Conservation (phyloP, 2,329 filamentous ascomycete genomes). For the Aureobasidium sp. region DNA sequence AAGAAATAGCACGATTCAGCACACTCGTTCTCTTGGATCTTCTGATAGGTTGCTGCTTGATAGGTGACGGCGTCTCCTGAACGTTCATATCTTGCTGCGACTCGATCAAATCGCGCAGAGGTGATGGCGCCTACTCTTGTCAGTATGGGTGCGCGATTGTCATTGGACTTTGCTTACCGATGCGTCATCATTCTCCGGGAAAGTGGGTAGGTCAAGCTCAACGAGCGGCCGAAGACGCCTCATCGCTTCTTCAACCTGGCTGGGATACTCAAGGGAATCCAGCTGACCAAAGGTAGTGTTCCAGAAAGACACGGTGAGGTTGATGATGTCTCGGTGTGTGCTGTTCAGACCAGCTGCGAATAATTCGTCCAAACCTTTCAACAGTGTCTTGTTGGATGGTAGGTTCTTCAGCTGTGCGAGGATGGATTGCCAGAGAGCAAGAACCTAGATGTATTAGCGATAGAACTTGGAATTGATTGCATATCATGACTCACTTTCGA, state of each 20-base stretch:
- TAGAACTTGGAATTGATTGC: neutral
- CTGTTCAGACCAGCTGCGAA: slow-evolving; percentile 47
- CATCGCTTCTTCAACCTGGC: slow-evolving; percentile 54
- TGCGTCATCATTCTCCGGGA: slow-evolving; percentile 30
- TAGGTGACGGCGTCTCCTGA: slow-evolving; percentile 14
- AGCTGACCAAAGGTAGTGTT: slow-evolving; percentile 58
- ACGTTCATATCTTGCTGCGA: neutral
- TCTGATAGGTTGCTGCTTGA: neutral
- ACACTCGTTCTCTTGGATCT: slow-evolving; percentile 6
- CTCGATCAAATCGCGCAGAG: neutral
- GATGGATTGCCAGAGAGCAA: slow-evolving; percentile 34
- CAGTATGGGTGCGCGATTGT: neutral
- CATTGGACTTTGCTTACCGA: slow-evolving; percentile 24
- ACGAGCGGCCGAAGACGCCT: slow-evolving; percentile 49
- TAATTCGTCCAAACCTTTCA: slow-evolving; percentile 46
- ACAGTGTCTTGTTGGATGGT: slow-evolving; percentile 43
- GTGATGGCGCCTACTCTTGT: neutral
- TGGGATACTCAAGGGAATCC: slow-evolving; percentile 54
- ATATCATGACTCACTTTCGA: neutral
- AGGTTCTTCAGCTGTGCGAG: slow-evolving; percentile 47
- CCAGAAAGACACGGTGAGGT: slow-evolving; percentile 54
- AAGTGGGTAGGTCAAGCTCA: slow-evolving; percentile 42
- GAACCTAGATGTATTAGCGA: slow-evolving; percentile 20
- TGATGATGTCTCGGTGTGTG: slow-evolving; percentile 41
- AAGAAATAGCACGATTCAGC: slow-evolving; percentile 16